Base-by-base conservation (phyloP, 169 alveolate genomes). In the Eimeria falciformis region DNA sequence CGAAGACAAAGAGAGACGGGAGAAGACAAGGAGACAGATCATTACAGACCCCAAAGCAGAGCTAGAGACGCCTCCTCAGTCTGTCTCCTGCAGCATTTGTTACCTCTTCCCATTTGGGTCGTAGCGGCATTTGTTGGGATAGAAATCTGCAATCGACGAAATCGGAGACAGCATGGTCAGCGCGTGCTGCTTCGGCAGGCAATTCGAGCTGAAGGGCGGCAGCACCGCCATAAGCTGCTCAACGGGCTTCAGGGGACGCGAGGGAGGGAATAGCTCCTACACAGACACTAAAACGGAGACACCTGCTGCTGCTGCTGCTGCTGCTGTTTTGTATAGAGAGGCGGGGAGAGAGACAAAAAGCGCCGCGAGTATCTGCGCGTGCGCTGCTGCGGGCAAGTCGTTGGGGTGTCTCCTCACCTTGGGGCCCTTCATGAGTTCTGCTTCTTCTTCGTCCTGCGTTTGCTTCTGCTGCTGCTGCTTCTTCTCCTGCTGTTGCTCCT, bases 211-310 rank as follows among this genome's bases (percentile, higher is more conserved):
- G 92, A 97, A 92, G 18, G 99, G 98, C 14, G 99, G 99, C 77
- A 99, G 95, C 68, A 99, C 99, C 27, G 99, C 95, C 96, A 99
- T 95, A 71, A 99, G 94, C 95, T 99, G 99, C 94, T 98, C 98
- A 83, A 98, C 98, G 27, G 99, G 99, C 23, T 96, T 95, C 92
- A 97, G 96, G 47, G 99, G 99, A 65, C 90, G 95, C 12, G 98
- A 90, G 14, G 98, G 86, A 3, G n/a, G 11, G 69, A 73, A 86
- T 77, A 33, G 12, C 5, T 25, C 86, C 66, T 75, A 75, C 23
- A 75, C 9, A 9, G 29, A 47, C 11, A 75, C 55, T 11, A 9
- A 47, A 25, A 12, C 83, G 6, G 33, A 9, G 5, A 29, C 53
- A 18, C 12, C 85, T 5, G 23, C 55, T 77, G 68, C 23, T 50